These are phyloP conservation scores for Ustilago shanxiensis DNA, from an alignment of 1,284 basidiomycete genomes.

Conservation along the genomic window DNA sequence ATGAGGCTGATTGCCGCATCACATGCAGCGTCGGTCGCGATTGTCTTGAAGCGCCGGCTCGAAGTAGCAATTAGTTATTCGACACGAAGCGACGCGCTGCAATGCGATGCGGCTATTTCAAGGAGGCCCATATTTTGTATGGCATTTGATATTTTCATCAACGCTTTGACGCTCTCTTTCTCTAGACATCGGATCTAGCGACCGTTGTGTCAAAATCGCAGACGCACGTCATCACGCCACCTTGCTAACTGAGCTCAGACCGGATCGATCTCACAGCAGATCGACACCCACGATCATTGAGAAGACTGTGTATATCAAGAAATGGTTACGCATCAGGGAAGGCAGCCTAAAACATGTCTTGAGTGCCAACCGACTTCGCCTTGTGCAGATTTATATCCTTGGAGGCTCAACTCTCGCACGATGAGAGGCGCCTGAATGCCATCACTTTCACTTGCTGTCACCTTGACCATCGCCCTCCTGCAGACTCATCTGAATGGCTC, in stretches of 20 bases:
- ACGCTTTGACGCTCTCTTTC: slow-evolving; percentile 13
- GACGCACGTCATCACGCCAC: slow-evolving; percentile 10
- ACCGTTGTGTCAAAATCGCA: not conserved
- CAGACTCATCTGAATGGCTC: slow-evolving; percentile 69
- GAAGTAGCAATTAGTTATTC: too few relatives aligned
- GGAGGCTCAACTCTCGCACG: not conserved
- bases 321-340: slow-evolving; percentile 3
- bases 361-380: not conserved
- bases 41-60: not conserved
- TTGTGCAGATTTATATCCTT: not conserved
- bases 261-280: not conserved
- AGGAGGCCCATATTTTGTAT: not conserved
- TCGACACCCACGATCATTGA: not conserved
- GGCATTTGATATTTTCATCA: not conserved
- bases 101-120: not conserved
- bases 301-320: not conserved
- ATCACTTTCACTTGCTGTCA: slow-evolving; percentile 30
- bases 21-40: slow-evolving; percentile 1
- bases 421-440: not conserved
- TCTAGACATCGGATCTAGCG: slow-evolving; percentile 9
- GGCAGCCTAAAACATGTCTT: not conserved
- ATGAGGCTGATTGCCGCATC: not conserved
- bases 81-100: not conserved
- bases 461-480: slow-evolving; percentile 45
- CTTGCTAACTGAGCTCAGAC: not conserved